A percentile compares a stretch with the other conserved stretches of the same genome.
Conservation (phyloP, 192 early-diverging fungal genomes). For the Podila epicladia region DNA sequence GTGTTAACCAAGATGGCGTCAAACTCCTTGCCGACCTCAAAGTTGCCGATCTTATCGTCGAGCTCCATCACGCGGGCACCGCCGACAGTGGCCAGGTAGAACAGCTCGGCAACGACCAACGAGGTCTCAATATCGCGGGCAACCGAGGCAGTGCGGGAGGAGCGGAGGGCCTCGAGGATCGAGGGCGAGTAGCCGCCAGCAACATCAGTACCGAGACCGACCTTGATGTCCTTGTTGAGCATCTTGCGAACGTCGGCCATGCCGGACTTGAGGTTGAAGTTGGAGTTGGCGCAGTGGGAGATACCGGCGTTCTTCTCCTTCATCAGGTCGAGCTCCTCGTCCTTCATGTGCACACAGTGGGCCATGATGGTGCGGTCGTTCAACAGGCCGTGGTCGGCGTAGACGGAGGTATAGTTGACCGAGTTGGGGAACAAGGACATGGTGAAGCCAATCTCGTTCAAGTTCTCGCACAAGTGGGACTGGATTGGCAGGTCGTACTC, state of each 20-base stretch:
- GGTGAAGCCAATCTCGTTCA: slow-evolving; percentile 80
- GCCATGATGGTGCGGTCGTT: slow-evolving; percentile 86
- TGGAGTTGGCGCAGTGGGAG: slow-evolving; percentile 93
- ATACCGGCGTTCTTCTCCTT: slow-evolving; percentile 75
- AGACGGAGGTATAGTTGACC: slow-evolving; percentile 80
- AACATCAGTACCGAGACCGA: slow-evolving; percentile 95
- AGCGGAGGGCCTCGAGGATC: slow-evolving; percentile 89
- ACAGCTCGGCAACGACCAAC: slow-evolving; percentile 73
- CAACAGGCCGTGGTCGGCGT: slow-evolving; percentile 78
- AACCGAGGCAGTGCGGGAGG: slow-evolving; percentile 78
- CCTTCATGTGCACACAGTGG: slow-evolving; percentile 90
- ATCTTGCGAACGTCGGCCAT: slow-evolving; percentile 82
- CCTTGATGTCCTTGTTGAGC: slow-evolving; percentile 76
- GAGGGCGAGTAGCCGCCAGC: slow-evolving; percentile 89
- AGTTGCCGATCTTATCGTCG: slow-evolving; percentile 81
- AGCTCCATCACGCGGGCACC: slow-evolving; percentile 86
- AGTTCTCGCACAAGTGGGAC: slow-evolving; percentile 92
- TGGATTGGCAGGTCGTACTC: slow-evolving; percentile 86
- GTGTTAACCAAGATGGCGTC: slow-evolving; percentile 87
- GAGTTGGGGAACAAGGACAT: slow-evolving; percentile 76
- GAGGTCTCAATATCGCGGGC: slow-evolving; percentile 66
- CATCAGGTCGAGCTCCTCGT: slow-evolving; percentile 75
- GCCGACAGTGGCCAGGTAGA: slow-evolving; percentile 92
- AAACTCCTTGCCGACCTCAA: slow-evolving; percentile 88
- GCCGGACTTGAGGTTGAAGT: slow-evolving; percentile 87